Percentiles rank a stretch among this genome's conserved stretches.
These are phyloP conservation scores for Diaporthe sp. DNA, from an alignment of 2,329 filamentous ascomycete genomes.

Conservation along the genomic window DNA sequence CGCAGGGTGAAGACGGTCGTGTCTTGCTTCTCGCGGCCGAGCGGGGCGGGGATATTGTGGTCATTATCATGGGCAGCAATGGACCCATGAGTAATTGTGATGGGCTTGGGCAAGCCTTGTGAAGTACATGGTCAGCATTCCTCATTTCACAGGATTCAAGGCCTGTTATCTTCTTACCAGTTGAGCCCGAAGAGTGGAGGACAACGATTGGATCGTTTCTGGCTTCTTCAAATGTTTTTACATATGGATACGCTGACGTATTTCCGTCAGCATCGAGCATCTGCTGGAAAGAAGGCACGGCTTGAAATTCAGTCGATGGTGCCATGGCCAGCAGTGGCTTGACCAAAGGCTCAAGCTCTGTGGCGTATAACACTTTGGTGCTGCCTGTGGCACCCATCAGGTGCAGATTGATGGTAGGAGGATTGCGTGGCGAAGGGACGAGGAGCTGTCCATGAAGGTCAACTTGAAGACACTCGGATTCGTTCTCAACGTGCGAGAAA, in stretches of 20 bases:
- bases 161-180: constrained; percentile 37
- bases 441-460: constrained; percentile 38
- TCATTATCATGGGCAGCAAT: constrained; percentile 41
- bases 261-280: constrained; percentile 36
- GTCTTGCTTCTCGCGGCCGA: constrained; percentile 40
- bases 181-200: constrained; percentile 46
- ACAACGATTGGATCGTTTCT: constrained; percentile 42
- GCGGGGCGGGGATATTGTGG: constrained; percentile 37
- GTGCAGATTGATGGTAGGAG: constrained; percentile 38
- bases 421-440: constrained; percentile 43
- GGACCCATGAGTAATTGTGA: constrained; percentile 42
- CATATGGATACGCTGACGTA: constrained; percentile 35
- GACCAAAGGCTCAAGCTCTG: constrained; percentile 33
- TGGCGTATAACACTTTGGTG: constrained; percentile 40
- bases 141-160: neutral
- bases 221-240: constrained; percentile 42
- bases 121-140: neutral
- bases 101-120: constrained; percentile 41
- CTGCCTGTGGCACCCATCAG: constrained; percentile 41
- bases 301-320: neutral
- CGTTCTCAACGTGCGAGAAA: neutral
- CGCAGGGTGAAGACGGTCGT: constrained; percentile 41
- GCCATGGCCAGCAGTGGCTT: neutral
- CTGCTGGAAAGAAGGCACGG: neutral
- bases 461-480: neutral